A percentile compares a stretch with the other conserved stretches of the same genome.
These are phyloP conservation scores for Collybia mongolica DNA, from an alignment of 768 basidiomycete genomes.

Conservation along the genomic window DNA sequence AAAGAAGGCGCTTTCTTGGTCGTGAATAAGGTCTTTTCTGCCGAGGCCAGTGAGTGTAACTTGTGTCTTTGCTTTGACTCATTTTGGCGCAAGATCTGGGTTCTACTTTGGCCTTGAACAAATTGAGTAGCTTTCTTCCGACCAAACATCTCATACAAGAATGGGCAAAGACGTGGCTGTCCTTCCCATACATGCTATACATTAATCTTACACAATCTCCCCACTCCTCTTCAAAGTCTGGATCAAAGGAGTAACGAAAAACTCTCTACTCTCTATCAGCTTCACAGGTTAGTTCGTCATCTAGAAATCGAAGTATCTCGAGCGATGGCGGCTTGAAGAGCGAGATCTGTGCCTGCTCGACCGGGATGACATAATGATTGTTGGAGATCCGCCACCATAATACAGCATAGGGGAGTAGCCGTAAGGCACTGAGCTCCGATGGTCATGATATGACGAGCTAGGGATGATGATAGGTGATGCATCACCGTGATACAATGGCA, in stretches of 20 bases:
- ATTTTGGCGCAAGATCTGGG: too few species aligned
- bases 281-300: not conserved
- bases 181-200: conserved; percentile 12
- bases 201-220: conserved; percentile 12
- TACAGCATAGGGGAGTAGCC: conserved; percentile 11
- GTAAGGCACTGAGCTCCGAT: not conserved
- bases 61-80: too few species aligned
- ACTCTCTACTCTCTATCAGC: not conserved
- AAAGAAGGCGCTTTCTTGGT: too few species aligned
- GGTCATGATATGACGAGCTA: conserved; percentile 2
- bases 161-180: conserved; percentile 15
- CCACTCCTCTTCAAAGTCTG: not conserved
- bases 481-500: conserved; percentile 7
- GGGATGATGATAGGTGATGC: conserved; percentile 14
- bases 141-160: conserved; percentile 17
- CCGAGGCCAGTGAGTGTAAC: too few species aligned
- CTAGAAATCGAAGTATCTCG: conserved; percentile 15
- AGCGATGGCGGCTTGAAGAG: conserved; percentile 7
- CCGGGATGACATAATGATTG: conserved; percentile 11
- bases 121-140: too few species aligned
- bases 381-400: conserved; percentile 9
- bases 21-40: too few species aligned
- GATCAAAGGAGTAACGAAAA: not conserved
- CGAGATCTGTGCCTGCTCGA: conserved; percentile 9
- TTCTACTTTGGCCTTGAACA: too few species aligned